phyloP scores from a whole-genome alignment of 805 yeast genomes.

The Wickerhamomyces silvicola region DNA sequence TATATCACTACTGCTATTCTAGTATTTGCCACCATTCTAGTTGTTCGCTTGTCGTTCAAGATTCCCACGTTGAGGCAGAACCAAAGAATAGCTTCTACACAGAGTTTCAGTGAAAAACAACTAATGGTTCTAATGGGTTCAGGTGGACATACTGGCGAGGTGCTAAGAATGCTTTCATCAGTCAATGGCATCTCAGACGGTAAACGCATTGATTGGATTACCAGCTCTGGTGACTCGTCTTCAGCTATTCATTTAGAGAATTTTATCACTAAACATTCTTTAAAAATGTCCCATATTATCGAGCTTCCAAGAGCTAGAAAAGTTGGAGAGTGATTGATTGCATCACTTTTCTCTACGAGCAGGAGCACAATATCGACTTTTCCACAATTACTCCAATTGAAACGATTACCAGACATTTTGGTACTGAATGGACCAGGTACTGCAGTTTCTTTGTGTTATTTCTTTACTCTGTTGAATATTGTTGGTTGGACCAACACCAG shows the following conservation, averaged over 20 bases:
- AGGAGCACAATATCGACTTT: constrained; percentile 28
- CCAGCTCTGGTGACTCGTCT: constrained; percentile 45
- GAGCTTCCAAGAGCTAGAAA: constrained; percentile 50
- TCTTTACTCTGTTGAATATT: constrained; percentile 44
- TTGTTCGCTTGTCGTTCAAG: too few species aligned
- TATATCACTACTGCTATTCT: too few species aligned
- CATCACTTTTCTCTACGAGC: constrained; percentile 41
- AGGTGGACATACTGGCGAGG: constrained; percentile 97
- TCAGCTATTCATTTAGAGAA: constrained; percentile 31
- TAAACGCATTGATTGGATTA: constrained; percentile 26
- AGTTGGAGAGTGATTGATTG: constrained; percentile 48
- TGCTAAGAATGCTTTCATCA: constrained; percentile 58
- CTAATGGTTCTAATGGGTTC: constrained; percentile 61
- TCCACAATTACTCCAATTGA: constrained; percentile 21
- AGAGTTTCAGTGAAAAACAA: constrained; percentile 8
- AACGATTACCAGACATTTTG: constrained; percentile 34
- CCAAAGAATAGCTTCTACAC: too few species aligned
- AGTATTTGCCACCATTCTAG: too few species aligned
- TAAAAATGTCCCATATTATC: constrained; percentile 14
- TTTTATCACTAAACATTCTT: constrained; percentile 11
- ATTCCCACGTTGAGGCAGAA: too few species aligned
- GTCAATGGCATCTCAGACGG: constrained; percentile 18
- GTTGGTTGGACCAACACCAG: constrained; percentile 42
- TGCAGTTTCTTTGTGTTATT: constrained; percentile 59
- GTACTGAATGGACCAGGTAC: constrained; percentile 81